Conservation (phyloP, 148 eudicot species). For the Bassia scoparia region DNA sequence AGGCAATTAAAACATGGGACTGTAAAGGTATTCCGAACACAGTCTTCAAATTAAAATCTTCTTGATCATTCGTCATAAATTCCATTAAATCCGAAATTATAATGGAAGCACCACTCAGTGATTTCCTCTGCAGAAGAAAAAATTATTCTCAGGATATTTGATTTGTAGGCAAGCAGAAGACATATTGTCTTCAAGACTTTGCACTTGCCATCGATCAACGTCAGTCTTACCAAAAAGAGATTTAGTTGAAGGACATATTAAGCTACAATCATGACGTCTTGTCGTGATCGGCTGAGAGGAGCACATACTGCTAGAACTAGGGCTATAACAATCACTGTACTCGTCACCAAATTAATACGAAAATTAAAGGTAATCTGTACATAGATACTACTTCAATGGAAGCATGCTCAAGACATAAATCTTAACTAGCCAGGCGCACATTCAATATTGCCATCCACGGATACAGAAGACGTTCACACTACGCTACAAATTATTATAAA, state of each 20-base stretch:
- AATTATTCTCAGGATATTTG: slow-evolving; percentile 64
- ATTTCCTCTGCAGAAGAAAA: slow-evolving; percentile 69
- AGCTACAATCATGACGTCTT: too few relatives aligned
- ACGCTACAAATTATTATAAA: too few relatives aligned
- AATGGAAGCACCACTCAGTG: slow-evolving; percentile 73
- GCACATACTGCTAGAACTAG: slow-evolving; percentile 68
- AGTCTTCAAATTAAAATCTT: slow-evolving; percentile 65
- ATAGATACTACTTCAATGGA: too few relatives aligned
- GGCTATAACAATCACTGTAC: slow-evolving; percentile 61
- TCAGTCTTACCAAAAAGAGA: slow-evolving; percentile 68
- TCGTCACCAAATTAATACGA: slow-evolving; percentile 80
- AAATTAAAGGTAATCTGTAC: slow-evolving; percentile 6
- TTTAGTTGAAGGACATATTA: too few relatives aligned
- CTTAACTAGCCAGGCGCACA: too few relatives aligned
- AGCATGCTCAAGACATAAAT: too few relatives aligned
- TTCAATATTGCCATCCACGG: too few relatives aligned
- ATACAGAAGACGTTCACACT: too few relatives aligned
- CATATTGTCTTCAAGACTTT: slow-evolving; percentile 75
- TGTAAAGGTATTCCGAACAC: slow-evolving; percentile 74
- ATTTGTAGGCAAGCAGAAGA: too few relatives aligned
- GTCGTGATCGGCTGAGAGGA: too few relatives aligned
- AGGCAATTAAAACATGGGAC: too few relatives aligned
- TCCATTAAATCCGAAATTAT: slow-evolving; percentile 63
- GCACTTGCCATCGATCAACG: slow-evolving; percentile 76
- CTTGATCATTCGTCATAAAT: slow-evolving; percentile 74